phyloP scores from a whole-genome alignment of 2,329 filamentous ascomycete genomes.

The Botryotinia convoluta region DNA sequence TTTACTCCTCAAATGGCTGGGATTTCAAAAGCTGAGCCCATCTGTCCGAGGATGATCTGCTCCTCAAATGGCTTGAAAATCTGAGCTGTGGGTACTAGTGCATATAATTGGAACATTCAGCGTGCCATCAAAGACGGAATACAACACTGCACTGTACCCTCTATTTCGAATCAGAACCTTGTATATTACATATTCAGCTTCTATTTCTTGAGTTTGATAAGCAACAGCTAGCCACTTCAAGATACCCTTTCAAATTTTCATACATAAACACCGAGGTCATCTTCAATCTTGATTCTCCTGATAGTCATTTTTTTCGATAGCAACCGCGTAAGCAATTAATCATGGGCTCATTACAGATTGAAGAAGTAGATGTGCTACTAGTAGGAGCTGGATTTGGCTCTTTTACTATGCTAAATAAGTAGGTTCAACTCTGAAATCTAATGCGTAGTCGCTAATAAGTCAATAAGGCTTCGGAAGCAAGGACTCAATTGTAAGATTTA shows the following conservation, averaged over 20 bases:
- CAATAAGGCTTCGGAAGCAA: conserved; percentile 44
- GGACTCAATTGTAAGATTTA: conserved; percentile 50
- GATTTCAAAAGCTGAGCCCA: neutral
- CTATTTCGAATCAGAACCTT: neutral
- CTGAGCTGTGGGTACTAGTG: neutral
- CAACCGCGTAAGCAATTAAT: neutral
- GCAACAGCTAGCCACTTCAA: neutral
- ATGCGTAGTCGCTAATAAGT: conserved; percentile 26
- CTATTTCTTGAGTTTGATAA: neutral
- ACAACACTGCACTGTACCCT: neutral
- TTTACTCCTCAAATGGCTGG: neutral
- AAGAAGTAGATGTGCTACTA: conserved; percentile 40
- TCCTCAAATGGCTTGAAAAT: neutral
- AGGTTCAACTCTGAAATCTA: conserved; percentile 40
- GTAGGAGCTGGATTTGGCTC: conserved; percentile 35
- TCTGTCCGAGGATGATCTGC: neutral
- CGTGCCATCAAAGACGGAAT: neutral
- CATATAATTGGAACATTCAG: neutral
- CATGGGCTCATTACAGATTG: conserved; percentile 17
- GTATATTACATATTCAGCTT: neutral
- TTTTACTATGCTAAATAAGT: conserved; percentile 32
- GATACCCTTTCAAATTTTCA: neutral
- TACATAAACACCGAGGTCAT: neutral
- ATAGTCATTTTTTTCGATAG: too few relatives aligned
- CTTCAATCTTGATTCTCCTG: neutral